Evolutionary conservation across 2,329 filamentous ascomycete species (phyloP).

Genomic region (Arthroderma sp.): DNA sequence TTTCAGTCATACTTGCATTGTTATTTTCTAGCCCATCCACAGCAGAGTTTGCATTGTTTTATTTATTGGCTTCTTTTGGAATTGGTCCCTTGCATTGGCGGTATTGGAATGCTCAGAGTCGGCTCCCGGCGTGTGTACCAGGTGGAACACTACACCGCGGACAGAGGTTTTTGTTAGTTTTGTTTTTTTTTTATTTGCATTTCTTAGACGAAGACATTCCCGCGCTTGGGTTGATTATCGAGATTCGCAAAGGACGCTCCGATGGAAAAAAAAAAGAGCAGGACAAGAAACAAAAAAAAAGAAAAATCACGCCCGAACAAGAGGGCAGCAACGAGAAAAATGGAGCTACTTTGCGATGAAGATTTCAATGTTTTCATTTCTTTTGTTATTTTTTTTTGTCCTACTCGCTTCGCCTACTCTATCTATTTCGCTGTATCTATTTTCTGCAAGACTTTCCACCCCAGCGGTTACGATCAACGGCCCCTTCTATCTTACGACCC

Average conservation of each 20-base stretch:
- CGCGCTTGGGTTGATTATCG: not conserved
- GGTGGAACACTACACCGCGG: not conserved
- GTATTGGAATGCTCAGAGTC: not conserved
- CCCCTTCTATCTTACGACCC: not conserved
- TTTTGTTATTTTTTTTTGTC: not conserved
- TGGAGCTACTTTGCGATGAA: not conserved
- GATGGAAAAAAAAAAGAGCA: not conserved
- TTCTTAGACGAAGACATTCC: not conserved
- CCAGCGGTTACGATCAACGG: not conserved
- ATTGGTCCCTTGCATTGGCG: not conserved
- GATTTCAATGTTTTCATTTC: not conserved
- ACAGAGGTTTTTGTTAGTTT: not conserved
- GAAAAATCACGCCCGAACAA: not conserved
- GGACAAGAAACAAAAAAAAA: not conserved
- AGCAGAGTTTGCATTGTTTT: not conserved
- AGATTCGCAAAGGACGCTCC: not conserved
- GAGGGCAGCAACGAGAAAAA: too few relatives aligned
- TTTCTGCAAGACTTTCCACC: not conserved
- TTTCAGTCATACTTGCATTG: conserved; percentile 1
- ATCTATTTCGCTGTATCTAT: not conserved
- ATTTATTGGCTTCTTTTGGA: not conserved
- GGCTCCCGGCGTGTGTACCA: not conserved
- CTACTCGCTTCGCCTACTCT: not conserved
- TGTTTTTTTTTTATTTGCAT: not conserved
- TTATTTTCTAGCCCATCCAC: not conserved